Evolutionary conservation across 345 rosid species (phyloP), one percentile per base, ranked within the genome.

Genomic region (Isatis tinctoria): DNA sequence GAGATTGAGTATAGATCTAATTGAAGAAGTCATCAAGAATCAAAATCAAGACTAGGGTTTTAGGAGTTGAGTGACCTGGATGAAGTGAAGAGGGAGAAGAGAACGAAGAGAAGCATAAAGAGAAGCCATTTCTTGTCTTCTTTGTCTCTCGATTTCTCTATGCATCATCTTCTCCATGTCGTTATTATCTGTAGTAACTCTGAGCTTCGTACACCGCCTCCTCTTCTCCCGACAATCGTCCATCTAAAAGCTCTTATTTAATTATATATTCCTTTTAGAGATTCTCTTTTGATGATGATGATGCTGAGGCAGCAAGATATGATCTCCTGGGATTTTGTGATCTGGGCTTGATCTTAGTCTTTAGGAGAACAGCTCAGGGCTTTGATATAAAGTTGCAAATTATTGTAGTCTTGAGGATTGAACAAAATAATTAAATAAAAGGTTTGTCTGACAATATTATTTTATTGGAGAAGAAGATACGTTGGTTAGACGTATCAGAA

Each of bases 61-160:
- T 66, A 24, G 57, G 35, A 69, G 47, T 51, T 27, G 14, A 53
- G 60, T 67, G 53, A 89, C 96, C 97, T 85, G 86, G 79, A 88
- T 74, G 65, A 80, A 86, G 62, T 88, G 82, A 33, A 84, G 83
- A 67, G 98, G 97, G 69, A 94, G 90, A 70, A 89, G 79, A 76
- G 87, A 79, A 63, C 95, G 83, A 36, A 94, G 95, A 9, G 85
- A 73, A 5, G 80, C 43, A 37, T 78, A 71, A 56, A 88, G 93
- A 76, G 85, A 54, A 32, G 93, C 57, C 97, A 94, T 89, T 60
- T 88, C 92, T 79, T 85, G 91, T 79, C 98, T 83, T 32, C 97
- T 78, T 30, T 82, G 89, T 60, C 79, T 81, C 77, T 94, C 98
- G 57, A 80, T 61, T 39, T 91, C 92, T 58, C 93, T 79, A 48